Evolutionary conservation across 805 yeast genomes (phyloP), one percentile per base, ranked within the genome.

Genomic region (Myxozyma geophila): DNA sequence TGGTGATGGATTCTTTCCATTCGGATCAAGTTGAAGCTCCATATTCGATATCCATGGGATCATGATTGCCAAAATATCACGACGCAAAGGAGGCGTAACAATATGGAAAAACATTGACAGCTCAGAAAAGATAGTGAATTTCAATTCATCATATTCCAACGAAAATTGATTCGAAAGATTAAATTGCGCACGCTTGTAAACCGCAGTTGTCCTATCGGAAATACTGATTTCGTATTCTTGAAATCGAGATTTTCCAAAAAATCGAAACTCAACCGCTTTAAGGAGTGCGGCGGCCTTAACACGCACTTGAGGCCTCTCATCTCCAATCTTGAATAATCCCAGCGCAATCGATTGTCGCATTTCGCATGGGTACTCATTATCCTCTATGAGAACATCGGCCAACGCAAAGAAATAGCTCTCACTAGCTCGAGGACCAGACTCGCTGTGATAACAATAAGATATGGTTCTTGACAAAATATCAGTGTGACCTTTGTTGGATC

Each of bases 11-110:
- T 82, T 74, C 39, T 80, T 82, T n/a, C 77, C 69, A 49, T 77
- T 81, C 28, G 79, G 79, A 8, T 80, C 80, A 6, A 76, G 70
- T 47, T 83, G 82, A 60, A 93, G 78, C 51, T 87, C 89, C 50
- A 92, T 86, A 1, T 87, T 84, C 71, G 89, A 95, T n/a, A 92
- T 85, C 98, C 98, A 95, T 0, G 99, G 98, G 9, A 90, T 78
- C 56, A 95, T 75, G 28, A 92, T 87, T 0, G 95, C 86, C 60
- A 93, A 77, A 12, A 93, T 82, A 73, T 92, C 97, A 62, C 90
- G 84, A 71, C 95, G 82, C 0, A 89, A 82, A 28, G 82, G 82
- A 57, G 80, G 79, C 46, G 81, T 78, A 57, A 87, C 87, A 51
- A 82, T 81, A 71, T 86, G 85, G 76, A 89, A 86, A 70, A 85